phyloP scores from a whole-genome alignment of 768 basidiomycete species.

The Agaricus subrufescens region DNA sequence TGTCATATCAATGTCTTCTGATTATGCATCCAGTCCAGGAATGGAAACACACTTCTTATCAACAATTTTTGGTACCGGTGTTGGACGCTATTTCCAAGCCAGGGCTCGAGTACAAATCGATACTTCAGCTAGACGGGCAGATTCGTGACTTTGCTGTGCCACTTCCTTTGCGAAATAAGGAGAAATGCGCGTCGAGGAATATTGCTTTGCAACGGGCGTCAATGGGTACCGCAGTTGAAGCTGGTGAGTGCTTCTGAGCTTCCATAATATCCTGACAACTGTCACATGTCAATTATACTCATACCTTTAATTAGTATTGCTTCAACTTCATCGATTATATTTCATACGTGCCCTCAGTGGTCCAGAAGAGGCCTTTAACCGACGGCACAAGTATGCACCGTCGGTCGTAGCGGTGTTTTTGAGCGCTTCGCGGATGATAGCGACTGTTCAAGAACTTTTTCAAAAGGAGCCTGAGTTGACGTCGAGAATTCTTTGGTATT shows the following conservation, averaged over 20 bases:
- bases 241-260: constrained; percentile 36
- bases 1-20: constrained; percentile 1
- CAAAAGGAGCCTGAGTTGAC: constrained; percentile 55
- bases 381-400: constrained; percentile 60
- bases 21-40: constrained; percentile 45
- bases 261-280: background rate
- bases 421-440: constrained; percentile 60
- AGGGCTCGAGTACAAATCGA: constrained; percentile 41
- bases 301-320: constrained; percentile 39
- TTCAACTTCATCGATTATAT: constrained; percentile 65
- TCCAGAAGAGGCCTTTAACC: constrained; percentile 55
- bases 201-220: constrained; percentile 58
- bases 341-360: constrained; percentile 60
- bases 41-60: constrained; percentile 67
- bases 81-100: constrained; percentile 53
- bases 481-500: constrained; percentile 46
- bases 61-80: constrained; percentile 56
- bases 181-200: constrained; percentile 31
- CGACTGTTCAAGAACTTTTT: constrained; percentile 52
- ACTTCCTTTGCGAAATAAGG: constrained; percentile 37
- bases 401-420: constrained; percentile 68
- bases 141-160: constrained; percentile 64
- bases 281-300: background rate
- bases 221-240: constrained; percentile 54
- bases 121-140: constrained; percentile 51